Conservation (phyloP, 2,329 filamentous ascomycete species). For the Phialocephala subalpina region DNA sequence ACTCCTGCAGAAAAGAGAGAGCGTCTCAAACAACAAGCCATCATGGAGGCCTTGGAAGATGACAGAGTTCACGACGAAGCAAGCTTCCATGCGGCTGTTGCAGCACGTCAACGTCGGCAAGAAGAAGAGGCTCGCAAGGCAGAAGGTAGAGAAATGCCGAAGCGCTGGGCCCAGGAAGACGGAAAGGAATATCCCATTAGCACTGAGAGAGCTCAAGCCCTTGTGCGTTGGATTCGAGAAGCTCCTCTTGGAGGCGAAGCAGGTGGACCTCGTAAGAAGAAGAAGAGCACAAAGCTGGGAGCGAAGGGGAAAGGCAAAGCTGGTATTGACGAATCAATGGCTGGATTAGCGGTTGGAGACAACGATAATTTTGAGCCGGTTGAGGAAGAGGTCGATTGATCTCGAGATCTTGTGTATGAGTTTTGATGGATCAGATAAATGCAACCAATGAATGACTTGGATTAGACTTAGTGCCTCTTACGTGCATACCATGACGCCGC, state of each 20-base stretch:
- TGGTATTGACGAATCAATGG: slow-evolving; percentile 28
- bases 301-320: slow-evolving; percentile 32
- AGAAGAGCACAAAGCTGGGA: slow-evolving; percentile 40
- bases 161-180: slow-evolving; percentile 70
- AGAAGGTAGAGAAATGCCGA: slow-evolving; percentile 45
- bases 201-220: slow-evolving; percentile 73
- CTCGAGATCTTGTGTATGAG: slow-evolving; percentile 1
- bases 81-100: slow-evolving; percentile 68
- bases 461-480: not conserved
- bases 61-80: slow-evolving; percentile 74
- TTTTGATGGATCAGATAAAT: slow-evolving; percentile 1
- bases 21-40: slow-evolving; percentile 68
- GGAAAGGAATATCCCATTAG: slow-evolving; percentile 74
- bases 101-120: slow-evolving; percentile 64
- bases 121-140: slow-evolving; percentile 55
- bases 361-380: slow-evolving; percentile 34
- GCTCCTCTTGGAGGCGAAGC: slow-evolving; percentile 52
- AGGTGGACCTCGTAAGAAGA: slow-evolving; percentile 48
- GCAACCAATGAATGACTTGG: not conserved
- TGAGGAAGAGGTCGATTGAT: slow-evolving; percentile 43
- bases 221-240: slow-evolving; percentile 74
- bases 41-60: slow-evolving; percentile 72
- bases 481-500: not conserved
- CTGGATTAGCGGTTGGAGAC: slow-evolving; percentile 32
- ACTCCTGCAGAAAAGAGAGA: slow-evolving; percentile 64